Evolutionary conservation across 176 grass and related monocot species (phyloP).

Genomic region (Panicum miliaceum): DNA sequence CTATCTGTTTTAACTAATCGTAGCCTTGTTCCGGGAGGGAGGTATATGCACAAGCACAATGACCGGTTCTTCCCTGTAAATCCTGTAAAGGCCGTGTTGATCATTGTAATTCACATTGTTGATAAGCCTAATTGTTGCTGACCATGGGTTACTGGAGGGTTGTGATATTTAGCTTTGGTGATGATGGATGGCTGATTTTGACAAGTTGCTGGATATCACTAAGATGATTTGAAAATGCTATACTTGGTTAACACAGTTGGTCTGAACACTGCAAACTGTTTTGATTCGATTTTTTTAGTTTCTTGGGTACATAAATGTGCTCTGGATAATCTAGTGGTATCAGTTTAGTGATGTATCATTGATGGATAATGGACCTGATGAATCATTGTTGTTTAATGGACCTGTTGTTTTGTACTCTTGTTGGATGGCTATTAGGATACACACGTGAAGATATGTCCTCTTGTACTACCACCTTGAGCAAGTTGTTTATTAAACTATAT

Average conservation of each 20-base stretch:
- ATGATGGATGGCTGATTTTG: background rate
- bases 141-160: background rate
- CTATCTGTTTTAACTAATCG: slow-evolving; percentile 2
- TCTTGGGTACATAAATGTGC: background rate
- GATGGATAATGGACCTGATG: background rate
- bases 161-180: slow-evolving; percentile 30
- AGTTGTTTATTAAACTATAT: slow-evolving; percentile 7
- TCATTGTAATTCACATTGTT: slow-evolving; percentile 16
- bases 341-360: background rate
- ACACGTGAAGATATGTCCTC: background rate
- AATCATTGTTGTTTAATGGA: background rate
- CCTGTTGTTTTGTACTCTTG: background rate
- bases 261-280: background rate
- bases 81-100: background rate
- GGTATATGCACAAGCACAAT: background rate
- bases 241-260: background rate
- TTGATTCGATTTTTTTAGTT: background rate
- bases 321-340: background rate
- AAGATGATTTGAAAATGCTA: background rate
- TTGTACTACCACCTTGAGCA: background rate
- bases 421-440: background rate
- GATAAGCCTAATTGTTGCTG: background rate
- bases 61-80: background rate
- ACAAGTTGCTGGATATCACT: background rate
- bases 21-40: background rate